Percentiles rank a stretch among this genome's conserved stretches.
These are phyloP conservation scores for Aegilops tauschii DNA, from an alignment of 176 grass and related monocot genomes.

Conservation along the genomic window DNA sequence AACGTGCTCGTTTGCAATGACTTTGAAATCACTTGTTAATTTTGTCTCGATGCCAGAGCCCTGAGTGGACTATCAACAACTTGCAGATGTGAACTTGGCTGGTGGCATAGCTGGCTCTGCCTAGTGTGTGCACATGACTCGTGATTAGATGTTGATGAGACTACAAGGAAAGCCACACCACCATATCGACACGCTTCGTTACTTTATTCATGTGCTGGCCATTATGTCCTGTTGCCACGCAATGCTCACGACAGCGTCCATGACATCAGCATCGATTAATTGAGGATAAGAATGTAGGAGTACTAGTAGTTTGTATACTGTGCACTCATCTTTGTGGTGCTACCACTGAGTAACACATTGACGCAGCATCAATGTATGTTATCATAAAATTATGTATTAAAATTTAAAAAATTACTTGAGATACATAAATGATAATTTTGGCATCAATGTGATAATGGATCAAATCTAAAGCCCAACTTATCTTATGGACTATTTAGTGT, in stretches of 20 bases:
- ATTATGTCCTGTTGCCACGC: neutral
- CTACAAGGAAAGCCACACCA: neutral
- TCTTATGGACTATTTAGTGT: no score
- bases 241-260: neutral
- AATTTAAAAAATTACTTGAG: no score
- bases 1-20: neutral
- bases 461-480: no score
- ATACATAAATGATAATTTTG: no score
- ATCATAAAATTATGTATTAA: no score
- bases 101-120: neutral
- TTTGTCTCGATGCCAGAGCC: neutral
- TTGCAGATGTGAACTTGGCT: neutral
- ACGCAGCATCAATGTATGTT: no score
- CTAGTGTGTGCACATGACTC: neutral
- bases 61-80: constrained; percentile 13
- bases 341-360: no score
- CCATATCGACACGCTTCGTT: neutral
- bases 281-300: neutral
- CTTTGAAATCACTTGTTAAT: neutral
- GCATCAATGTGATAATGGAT: no score
- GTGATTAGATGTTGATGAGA: neutral
- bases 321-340: no score
- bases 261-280: neutral
- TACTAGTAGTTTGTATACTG: no score
- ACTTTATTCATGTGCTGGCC: neutral